phyloP scores from a whole-genome alignment of 1,139 yeast genomes.

The Magnusiomyces tetraspermus region DNA sequence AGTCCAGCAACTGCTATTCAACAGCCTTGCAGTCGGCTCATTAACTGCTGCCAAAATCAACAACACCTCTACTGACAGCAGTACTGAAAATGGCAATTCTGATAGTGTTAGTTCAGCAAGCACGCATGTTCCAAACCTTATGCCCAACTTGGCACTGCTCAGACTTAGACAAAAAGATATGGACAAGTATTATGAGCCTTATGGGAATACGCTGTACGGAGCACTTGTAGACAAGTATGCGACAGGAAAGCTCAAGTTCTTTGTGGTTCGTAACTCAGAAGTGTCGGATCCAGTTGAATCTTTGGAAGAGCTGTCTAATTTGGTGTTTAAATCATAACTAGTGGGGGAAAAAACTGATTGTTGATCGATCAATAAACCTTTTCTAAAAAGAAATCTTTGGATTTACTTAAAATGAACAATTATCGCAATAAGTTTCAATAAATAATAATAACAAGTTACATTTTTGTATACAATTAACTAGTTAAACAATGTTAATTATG shows the following conservation, averaged over 20 bases:
- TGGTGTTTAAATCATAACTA: background rate
- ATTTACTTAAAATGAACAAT: no score
- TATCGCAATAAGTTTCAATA: no score
- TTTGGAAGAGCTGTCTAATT: background rate
- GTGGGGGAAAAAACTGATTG: no score
- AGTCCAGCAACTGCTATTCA: background rate
- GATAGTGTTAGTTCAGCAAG: no score
- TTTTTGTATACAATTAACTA: no score
- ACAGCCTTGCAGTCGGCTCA: background rate
- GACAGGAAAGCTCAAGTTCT: background rate
- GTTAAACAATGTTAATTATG: no score
- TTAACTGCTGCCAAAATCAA: background rate
- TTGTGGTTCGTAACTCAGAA: background rate
- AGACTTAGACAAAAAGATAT: conserved; percentile 8
- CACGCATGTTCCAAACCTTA: background rate
- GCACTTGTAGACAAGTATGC: conserved; percentile 21
- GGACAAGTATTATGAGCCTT: conserved; percentile 11
- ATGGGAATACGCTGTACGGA: conserved; percentile 16
- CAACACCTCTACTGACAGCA: no score
- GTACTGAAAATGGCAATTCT: no score
- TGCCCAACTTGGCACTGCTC: conserved; percentile 6
- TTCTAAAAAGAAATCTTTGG: no score
- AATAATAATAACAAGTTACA: no score
- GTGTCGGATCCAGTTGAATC: background rate
- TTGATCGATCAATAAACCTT: no score